A percentile compares a stretch with the other conserved stretches of the same genome.
These are phyloP conservation scores for Chenopodium formosanum DNA, from an alignment of 148 eudicot genomes.

Conservation along the genomic window DNA sequence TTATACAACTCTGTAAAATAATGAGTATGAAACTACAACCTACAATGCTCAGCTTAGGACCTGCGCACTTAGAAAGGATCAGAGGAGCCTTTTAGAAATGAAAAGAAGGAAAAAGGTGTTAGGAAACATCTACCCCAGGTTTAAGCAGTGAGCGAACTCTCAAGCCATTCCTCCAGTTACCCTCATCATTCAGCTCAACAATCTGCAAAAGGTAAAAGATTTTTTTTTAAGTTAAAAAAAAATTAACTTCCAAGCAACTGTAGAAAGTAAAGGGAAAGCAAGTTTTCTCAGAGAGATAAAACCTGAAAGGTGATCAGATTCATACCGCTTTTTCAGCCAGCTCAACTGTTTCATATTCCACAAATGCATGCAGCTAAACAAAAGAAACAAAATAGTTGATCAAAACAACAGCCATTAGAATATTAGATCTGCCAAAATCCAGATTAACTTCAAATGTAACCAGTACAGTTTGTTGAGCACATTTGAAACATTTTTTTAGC, in stretches of 20 bases:
- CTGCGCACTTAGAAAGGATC: not conserved
- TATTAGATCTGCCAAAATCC: not conserved
- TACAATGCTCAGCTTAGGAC: not conserved
- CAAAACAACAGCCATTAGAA: not conserved
- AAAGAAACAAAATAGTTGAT: slow-evolving; percentile 9
- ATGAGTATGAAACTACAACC: not conserved
- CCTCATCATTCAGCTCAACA: slow-evolving; percentile 71
- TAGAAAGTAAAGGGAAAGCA: not conserved
- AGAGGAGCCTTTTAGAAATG: not conserved
- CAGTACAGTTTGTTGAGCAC: not conserved
- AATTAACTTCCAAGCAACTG: not conserved
- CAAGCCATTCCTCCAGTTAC: slow-evolving; percentile 90
- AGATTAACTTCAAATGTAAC: not conserved
- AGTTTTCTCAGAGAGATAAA: not conserved
- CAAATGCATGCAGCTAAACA: slow-evolving; percentile 87
- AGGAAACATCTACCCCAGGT: slow-evolving; percentile 43
- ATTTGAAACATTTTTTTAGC: not conserved
- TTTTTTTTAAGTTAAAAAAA: not conserved
- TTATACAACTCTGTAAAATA: not conserved
- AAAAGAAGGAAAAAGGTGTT: not conserved
- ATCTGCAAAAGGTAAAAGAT: slow-evolving; percentile 40
- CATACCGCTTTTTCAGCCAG: slow-evolving; percentile 94
- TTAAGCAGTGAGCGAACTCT: slow-evolving; percentile 78
- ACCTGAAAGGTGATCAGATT: slow-evolving; percentile 14
- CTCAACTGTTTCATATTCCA: slow-evolving; percentile 91